Base-by-base conservation (phyloP, 2,329 filamentous ascomycete species). In the Colletotrichum caudatum region DNA sequence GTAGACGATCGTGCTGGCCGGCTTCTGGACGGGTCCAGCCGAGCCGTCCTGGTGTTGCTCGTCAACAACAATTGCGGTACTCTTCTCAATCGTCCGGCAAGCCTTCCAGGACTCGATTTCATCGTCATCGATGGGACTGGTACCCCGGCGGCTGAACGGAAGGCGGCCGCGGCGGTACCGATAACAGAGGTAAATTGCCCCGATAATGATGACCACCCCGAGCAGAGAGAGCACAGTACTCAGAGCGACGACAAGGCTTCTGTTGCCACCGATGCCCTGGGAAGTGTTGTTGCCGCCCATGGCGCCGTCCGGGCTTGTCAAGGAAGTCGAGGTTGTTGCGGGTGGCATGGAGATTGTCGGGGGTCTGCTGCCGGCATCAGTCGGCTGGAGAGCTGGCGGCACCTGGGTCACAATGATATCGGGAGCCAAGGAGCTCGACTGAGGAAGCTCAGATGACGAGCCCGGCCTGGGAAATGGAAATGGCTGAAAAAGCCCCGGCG, bases 61-160 rank as follows among this genome's bases (percentile, higher is more conserved):
- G 41, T 76, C 77, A 69, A 67, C 48, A 26, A 69, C 29, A 4
- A 66, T 81, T 78, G 53, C 74, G 66, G 72, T 74, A 16, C 76
- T 74, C 76, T 82, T 80, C 74, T 81, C 77, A 51, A 75, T 62
- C 50, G 76, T 58, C 14, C 65, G 61, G 20, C 62, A 74, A 37
- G 81, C 80, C 76, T 88, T 90, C 90, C 90, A 91, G 5, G 88
- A 89, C 74, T 88, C 88, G 70, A 91, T 91, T 77, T 91, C 90
- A 71, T 91, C 89, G 75, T 91, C 90, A 73, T 87, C 85, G 71
- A 91, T 90, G 16, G 90, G 89, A 0, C 88, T 88, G 56, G 88
- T 87, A 59, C 87, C 88, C 23, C 69, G 64, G 62, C 84, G 82
- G 74, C 88, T 83, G 66, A 90, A 82, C 5, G 81, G 82, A 35